These are phyloP conservation scores for Grifola frondosa DNA, from an alignment of 1,284 basidiomycete genomes.

Conservation along the genomic window DNA sequence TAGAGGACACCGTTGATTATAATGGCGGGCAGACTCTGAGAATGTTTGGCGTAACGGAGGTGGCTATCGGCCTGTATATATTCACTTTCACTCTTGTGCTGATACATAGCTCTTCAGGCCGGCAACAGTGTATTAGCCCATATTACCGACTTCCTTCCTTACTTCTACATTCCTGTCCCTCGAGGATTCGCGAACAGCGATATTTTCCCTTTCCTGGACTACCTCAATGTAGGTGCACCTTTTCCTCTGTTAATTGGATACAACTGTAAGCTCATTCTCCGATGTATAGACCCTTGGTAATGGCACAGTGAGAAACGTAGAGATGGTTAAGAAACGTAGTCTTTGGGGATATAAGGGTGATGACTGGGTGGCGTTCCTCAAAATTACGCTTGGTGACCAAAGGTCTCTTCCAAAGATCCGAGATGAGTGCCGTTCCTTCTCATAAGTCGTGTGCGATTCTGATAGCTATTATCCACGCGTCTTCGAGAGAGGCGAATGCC, in stretches of 20 bases:
- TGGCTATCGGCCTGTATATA: conserved; percentile 28
- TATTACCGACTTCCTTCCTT: conserved; percentile 82
- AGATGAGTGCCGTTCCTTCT: conserved; percentile 65
- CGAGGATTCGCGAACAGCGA: conserved; percentile 78
- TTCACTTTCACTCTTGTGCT: neutral
- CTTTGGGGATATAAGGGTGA: conserved; percentile 90
- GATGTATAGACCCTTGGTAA: conserved; percentile 30
- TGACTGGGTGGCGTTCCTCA: conserved; percentile 77
- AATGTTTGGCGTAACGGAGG: conserved; percentile 89
- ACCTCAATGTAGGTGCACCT: conserved; percentile 68
- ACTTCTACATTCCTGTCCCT: conserved; percentile 88
- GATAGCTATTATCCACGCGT: conserved; percentile 54
- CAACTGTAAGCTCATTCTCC: neutral
- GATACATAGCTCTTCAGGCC: conserved; percentile 41
- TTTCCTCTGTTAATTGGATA: neutral
- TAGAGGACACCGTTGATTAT: conserved; percentile 70
- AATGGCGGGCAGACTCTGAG: conserved; percentile 57
- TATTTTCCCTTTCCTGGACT: conserved; percentile 59
- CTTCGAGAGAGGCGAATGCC: conserved; percentile 84
- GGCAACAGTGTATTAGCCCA: conserved; percentile 88
- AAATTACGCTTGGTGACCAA: conserved; percentile 74
- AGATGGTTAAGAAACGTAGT: conserved; percentile 68
- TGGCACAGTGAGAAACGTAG: conserved; percentile 53
- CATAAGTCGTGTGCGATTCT: conserved; percentile 7
- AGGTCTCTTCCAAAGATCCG: conserved; percentile 80